Evolutionary conservation across 208 protist genomes (phyloP).

Genomic region (Porcisia deanei): DNA sequence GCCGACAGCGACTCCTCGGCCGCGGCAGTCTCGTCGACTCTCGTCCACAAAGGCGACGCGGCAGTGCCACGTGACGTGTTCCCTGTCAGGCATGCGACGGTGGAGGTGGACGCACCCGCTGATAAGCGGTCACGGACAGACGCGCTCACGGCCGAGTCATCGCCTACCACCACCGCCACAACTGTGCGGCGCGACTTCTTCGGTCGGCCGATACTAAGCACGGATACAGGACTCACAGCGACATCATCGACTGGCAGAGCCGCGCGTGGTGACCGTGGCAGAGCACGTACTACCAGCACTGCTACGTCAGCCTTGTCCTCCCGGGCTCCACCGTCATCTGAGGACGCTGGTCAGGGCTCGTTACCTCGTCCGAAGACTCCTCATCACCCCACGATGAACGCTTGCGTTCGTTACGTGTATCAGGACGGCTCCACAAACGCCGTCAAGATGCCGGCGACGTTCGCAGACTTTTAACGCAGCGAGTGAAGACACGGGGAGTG

Average conservation of each 20-base stretch:
- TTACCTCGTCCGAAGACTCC: conserved; percentile 11
- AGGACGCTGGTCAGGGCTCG: neutral
- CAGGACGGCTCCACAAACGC: conserved; percentile 85
- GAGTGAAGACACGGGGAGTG: neutral
- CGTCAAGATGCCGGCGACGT: conserved; percentile 69
- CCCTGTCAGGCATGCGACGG: neutral
- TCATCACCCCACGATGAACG: neutral
- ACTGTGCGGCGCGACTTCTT: conserved; percentile 68
- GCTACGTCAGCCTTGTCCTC: neutral
- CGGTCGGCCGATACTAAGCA: conserved; percentile 45
- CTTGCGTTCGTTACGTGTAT: conserved; percentile 58
- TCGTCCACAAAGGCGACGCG: neutral
- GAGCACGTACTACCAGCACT: neutral
- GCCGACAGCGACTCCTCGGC: neutral
- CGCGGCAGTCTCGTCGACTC: neutral
- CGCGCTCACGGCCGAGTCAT: neutral
- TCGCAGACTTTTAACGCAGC: conserved; percentile 60
- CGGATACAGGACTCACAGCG: neutral
- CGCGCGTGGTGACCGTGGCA: neutral
- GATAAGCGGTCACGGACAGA: neutral
- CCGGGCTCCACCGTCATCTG: neutral
- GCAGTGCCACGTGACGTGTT: neutral
- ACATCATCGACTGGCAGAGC: neutral
- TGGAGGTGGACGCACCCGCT: neutral
- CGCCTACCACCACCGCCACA: neutral